Evolutionary conservation across 1,284 basidiomycete species (phyloP), one percentile per base, ranked within the genome.

Genomic region (Ceratobasidium sp.): DNA sequence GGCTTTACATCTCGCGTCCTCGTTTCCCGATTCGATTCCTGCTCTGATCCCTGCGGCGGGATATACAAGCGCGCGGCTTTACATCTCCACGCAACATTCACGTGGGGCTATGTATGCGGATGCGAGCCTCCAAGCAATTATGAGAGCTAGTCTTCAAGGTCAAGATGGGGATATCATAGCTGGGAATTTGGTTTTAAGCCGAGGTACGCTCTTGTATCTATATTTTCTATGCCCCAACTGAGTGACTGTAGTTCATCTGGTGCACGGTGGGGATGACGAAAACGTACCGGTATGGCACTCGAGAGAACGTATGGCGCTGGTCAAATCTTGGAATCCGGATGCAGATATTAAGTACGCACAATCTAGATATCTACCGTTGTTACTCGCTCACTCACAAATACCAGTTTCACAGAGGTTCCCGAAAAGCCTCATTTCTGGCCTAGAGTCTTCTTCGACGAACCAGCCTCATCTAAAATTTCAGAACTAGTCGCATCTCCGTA

Each of bases 1-100:
- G 0, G 88, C 93, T 2, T 96, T 95, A 94, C 92, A 95, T 83
- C 83, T 93, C 4, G 90, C 93, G 1, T 89, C 91, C 33, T 88
- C 93, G 78, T 94, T 90, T 83, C 95, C 96, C 0, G 95, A 97
- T 33, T 23, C 40, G 12, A 39, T 81, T 40, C 71, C 60, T 33
- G 46, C 79, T 13, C 56, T 72, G 12, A 80, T 81, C 33, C 80
- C 80, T 10, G 80, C 76, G 9, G 77, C 80, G 1, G 77, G 69
- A 18, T 81, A 81, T 44, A 77, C 64, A 12, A 78, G 77, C 26
- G 79, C 80, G 5, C 73, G 79, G 12, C 53, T 79, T 4, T 81
- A 81, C 55, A 71, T 79, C 9, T 73, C 80, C 1, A 72, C 69
- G 2, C 55, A 73, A 44, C 61, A 61, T 49, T 69, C 79, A 44